These are phyloP conservation scores for Coleophoma cylindrospora DNA, from an alignment of 2,329 filamentous ascomycete species.

Conservation along the genomic window DNA sequence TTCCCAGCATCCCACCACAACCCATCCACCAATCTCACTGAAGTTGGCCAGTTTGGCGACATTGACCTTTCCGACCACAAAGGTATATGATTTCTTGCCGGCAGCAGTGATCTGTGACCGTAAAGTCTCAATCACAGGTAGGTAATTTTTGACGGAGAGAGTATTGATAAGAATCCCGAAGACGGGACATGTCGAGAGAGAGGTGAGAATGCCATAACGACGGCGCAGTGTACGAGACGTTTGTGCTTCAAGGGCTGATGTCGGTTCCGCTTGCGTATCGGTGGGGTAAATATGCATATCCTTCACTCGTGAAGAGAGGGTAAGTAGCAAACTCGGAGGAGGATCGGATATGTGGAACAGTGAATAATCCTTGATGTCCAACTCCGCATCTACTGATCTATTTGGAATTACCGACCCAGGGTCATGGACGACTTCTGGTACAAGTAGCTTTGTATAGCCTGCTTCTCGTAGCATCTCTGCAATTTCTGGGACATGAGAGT, in stretches of 20 bases:
- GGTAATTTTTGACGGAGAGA: conserved; percentile 84
- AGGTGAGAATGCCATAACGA: conserved; percentile 81
- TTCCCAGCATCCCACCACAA: conserved; percentile 97
- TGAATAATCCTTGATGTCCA: conserved; percentile 43
- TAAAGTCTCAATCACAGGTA: conserved; percentile 71
- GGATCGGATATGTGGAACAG: conserved; percentile 79
- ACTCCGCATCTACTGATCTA: conserved; percentile 40
- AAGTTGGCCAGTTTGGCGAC: conserved; percentile 96
- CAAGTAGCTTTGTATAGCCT: conserved; percentile 68
- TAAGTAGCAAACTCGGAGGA: conserved; percentile 82
- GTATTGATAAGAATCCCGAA: conserved; percentile 97
- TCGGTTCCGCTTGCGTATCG: conserved; percentile 13
- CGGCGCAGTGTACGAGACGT: conserved; percentile 63
- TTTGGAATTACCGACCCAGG: conserved; percentile 82
- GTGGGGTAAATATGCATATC: conserved; percentile 75
- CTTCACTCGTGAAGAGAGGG: conserved; percentile 75
- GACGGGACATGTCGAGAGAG: conserved; percentile 73
- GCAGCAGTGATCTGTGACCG: conserved; percentile 67
- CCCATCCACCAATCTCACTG: conserved; percentile 91
- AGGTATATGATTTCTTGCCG: conserved; percentile 92
- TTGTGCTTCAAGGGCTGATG: conserved; percentile 27
- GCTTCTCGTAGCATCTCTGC: conserved; percentile 43
- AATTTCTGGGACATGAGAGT: conserved; percentile 64
- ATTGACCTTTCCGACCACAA: conserved; percentile 95
- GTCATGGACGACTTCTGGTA: conserved; percentile 70